Base-by-base conservation (phyloP, 352 stramenopile genomes). In the Phytophthora meadii region DNA sequence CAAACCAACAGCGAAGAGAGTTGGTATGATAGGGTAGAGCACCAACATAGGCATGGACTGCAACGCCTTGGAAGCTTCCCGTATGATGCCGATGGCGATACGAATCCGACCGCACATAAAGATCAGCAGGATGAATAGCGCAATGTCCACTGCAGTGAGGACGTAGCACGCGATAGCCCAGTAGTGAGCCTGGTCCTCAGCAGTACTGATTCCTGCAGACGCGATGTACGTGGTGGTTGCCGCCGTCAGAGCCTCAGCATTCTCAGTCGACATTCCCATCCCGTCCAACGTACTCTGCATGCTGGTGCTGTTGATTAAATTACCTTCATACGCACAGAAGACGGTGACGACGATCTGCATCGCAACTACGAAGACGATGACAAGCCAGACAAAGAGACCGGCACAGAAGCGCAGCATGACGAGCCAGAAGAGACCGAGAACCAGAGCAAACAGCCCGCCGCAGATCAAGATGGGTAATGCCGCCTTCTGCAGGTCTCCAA, bases 81-180 rank as follows among this genome's bases (percentile, higher is more conserved):
- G 79, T 53, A 97, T 93, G 68, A 96, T 91, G 11, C 82, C 85
- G 51, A 97, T 93, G 11, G 90, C 89, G 36, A 96, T 88, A 48
- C 76, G 73, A 53, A 97, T 96, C 28, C 89, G 85, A 11, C 87
- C 76, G 45, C 87, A 90, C 72, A 96, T 84, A 70, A 92, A 92
- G 41, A 95, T 74, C 39, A 94, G 49, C 39, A 95, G 57, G 36
- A 92, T 56, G 11, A 93, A 70, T 34, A 93, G 62, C 48, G 84
- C 45, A 7, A 89, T 61, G 49, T 92, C 85, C 3, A 86, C 40
- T 6, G 67, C 85, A 39, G 84, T 93, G 54, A 93, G 76, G 24
- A 91, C 79, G 65, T 93, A 92, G 71, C 79, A 90, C 5, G 82
- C 78, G 54, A 93, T 89, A 7, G 76, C 76, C 83, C 82, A 94